These are phyloP conservation scores for Aquilaria agallochum DNA, from an alignment of 441 rosid genomes.

Conservation along the genomic window DNA sequence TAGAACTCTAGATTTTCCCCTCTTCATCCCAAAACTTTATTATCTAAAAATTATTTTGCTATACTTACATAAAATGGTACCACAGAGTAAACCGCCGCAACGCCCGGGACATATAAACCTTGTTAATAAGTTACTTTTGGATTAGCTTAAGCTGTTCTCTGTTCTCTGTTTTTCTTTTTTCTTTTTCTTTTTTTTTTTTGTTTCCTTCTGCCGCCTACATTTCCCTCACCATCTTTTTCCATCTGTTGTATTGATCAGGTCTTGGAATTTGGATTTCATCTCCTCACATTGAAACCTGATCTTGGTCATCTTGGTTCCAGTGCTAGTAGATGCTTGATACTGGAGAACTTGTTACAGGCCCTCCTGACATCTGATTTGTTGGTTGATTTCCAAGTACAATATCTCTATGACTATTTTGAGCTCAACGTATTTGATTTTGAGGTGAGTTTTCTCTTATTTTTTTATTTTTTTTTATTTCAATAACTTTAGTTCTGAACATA, in stretches of 20 bases:
- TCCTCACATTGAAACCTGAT: constrained; percentile 36
- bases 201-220: background rate
- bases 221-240: background rate
- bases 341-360: constrained; percentile 32
- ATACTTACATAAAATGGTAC: no score
- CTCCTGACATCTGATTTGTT: constrained; percentile 23
- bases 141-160: background rate
- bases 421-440: constrained; percentile 52
- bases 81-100: no score
- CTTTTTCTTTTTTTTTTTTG: background rate
- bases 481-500: constrained; percentile 18
- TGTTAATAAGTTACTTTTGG: no score
- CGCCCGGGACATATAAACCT: no score
- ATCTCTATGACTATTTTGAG: constrained; percentile 61
- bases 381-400: constrained; percentile 34
- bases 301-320: constrained; percentile 28
- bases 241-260: constrained; percentile 40
- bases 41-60: no score
- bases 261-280: constrained; percentile 48
- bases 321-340: constrained; percentile 31
- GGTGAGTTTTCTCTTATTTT: constrained; percentile 35
- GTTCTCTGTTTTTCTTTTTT: constrained; percentile 1
- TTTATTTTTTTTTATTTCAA: constrained; percentile 13
- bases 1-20: no score
- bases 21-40: no score